Percentiles rank a stretch among this genome's conserved stretches.
Conservation (phyloP, 352 stramenopile species). For the Phytophthora litchii region DNA sequence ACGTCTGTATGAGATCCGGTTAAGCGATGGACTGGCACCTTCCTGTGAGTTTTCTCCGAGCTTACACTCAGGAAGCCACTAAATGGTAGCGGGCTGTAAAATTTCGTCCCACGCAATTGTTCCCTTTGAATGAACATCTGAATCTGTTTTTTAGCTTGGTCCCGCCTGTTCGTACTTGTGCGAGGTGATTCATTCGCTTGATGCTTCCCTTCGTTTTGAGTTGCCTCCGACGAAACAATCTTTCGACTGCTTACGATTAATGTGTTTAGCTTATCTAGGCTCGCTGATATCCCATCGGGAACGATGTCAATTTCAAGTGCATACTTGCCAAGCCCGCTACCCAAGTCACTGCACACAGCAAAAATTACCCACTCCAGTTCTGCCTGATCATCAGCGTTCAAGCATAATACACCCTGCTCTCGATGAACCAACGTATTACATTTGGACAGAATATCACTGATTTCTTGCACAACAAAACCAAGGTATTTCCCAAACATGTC, state of each 20-base stretch:
- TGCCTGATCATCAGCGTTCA: conserved; percentile 63
- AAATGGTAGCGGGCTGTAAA: conserved; percentile 48
- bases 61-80: conserved; percentile 5
- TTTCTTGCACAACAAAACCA: conserved; percentile 75
- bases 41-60: not conserved
- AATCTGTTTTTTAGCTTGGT: conserved; percentile 50
- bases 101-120: conserved; percentile 49
- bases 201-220: conserved; percentile 10
- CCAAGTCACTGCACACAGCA: conserved; percentile 77
- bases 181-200: not conserved
- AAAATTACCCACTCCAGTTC: conserved; percentile 84
- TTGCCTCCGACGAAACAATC: conserved; percentile 24
- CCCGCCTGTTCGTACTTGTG: conserved; percentile 1
- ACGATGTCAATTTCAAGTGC: conserved; percentile 71
- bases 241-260: conserved; percentile 49
- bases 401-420: conserved; percentile 9
- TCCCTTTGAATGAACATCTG: conserved; percentile 66
- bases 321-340: conserved; percentile 72
- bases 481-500: conserved; percentile 86
- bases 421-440: conserved; percentile 10
- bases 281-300: conserved; percentile 55
- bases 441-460: conserved; percentile 63
- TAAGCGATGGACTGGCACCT: not conserved
- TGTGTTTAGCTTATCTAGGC: conserved; percentile 75
- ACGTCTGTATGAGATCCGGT: conserved; percentile 22